Evolutionary conservation across 2,329 filamentous ascomycete genomes (phyloP), one percentile per base, ranked within the genome.

Genomic region (Tolypocladium amazonense): DNA sequence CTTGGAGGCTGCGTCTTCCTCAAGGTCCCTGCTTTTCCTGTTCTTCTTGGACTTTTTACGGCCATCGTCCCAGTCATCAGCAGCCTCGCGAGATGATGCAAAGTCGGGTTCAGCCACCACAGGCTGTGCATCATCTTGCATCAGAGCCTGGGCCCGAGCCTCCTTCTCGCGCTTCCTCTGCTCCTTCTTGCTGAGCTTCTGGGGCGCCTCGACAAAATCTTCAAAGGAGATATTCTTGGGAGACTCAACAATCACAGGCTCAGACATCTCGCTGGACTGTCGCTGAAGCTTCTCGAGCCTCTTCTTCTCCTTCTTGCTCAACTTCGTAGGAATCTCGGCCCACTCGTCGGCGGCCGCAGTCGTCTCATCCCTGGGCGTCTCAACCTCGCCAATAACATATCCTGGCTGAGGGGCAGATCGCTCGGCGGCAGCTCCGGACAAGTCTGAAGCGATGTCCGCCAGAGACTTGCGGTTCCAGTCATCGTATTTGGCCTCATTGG

Each of bases 281-380:
- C 58, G 57, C 53, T 59, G 57, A 33, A 58, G 73, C 67, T 79
- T 80, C 37, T 79, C 76, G 20, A 73, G 71, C 69, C 76, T 79
- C 67, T 77, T 79, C 65, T 75, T 75, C 61, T 81, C 77, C 67
- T 80, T 81, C 66, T 78, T 81, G 67, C 72, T 79, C 52, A 76
- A 62, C 59, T 73, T 77, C 11, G 64, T 61, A 20, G 72, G 60
- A 27, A 62, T 62, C 35, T 65, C 64, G 14, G 60, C 63, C 62
- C 62, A 64, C 11, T 68, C 69, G 35, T 67, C 66, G 7, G 67
- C 62, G 14, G 66, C 61, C 23, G 63, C 61, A 1, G 62, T 61
- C 50, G 62, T 63, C 58, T 66, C 63, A 61, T 71, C 68, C 52
- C 71, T 71, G 23, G 76, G 74, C 11, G 76, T 79, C 15, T 78